phyloP scores from a whole-genome alignment of 257 asterid genomes.

The Handroanthus guayacan region DNA sequence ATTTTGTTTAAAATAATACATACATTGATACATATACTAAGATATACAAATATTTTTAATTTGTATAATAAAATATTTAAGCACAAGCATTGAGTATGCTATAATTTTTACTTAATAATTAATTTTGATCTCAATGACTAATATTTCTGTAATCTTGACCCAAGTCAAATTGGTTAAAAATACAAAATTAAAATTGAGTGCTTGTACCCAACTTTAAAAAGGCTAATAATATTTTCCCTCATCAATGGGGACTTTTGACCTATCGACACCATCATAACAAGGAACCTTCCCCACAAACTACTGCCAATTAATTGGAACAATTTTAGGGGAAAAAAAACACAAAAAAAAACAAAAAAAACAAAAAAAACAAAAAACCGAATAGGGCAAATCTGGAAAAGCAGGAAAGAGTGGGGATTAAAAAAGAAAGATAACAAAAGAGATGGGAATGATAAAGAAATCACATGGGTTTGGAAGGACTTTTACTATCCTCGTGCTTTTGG shows the following conservation, averaged over 20 bases:
- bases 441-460: conserved; percentile 30
- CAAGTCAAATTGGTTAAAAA: background rate
- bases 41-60: too few relatives aligned
- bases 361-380: background rate
- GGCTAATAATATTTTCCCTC: conserved; percentile 25
- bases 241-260: conserved; percentile 30
- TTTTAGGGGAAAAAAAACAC: background rate
- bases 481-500: background rate
- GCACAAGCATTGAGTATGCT: too few relatives aligned
- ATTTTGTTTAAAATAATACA: too few relatives aligned
- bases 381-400: conserved; percentile 10
- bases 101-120: too few relatives aligned
- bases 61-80: too few relatives aligned
- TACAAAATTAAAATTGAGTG: background rate
- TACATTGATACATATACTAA: too few relatives aligned
- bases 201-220: conserved; percentile 1
- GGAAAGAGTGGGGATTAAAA: background rate
- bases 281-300: conserved; percentile 31
- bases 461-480: conserved; percentile 16
- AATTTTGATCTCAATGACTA: too few relatives aligned
- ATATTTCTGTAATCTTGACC: too few relatives aligned
- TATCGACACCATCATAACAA: conserved; percentile 13
- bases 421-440: background rate
- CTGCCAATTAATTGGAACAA: conserved; percentile 3
- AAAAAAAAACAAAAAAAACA: background rate